These are phyloP conservation scores for Leishmania aethiopica DNA, from an alignment of 208 protist genomes.

Conservation along the genomic window DNA sequence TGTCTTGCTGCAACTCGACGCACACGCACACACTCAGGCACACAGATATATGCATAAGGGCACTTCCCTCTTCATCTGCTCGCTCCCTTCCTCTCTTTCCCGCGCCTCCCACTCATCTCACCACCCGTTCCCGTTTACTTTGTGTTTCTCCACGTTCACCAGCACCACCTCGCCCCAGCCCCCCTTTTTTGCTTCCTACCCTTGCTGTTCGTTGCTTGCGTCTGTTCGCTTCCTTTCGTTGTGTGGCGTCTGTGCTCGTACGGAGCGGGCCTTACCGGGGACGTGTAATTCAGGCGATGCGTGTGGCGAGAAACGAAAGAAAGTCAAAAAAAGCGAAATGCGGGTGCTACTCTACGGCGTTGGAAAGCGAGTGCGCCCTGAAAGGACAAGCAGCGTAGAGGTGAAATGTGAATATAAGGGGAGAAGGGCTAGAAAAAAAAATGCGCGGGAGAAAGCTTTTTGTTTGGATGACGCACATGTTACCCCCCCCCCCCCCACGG, in stretches of 20 bases:
- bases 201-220: background rate
- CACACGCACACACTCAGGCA: background rate
- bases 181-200: background rate
- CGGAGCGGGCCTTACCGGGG: background rate
- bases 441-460: background rate
- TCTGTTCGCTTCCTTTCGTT: background rate
- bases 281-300: background rate
- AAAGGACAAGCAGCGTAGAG: background rate
- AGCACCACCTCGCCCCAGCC: background rate
- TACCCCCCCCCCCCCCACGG: background rate
- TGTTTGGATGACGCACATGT: background rate
- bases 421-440: background rate
- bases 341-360: background rate
- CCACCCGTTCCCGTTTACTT: background rate
- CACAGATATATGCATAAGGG: background rate
- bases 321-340: background rate
- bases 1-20: background rate
- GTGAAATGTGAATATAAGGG: background rate
- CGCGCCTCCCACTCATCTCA: background rate
- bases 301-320: background rate
- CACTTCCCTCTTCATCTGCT: background rate
- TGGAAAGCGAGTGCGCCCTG: background rate
- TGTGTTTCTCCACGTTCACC: background rate
- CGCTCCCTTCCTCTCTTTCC: background rate
- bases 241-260: background rate